These are phyloP conservation scores for Penicillium pulvis DNA, from an alignment of 495 filamentous ascomycete genomes.

Conservation along the genomic window DNA sequence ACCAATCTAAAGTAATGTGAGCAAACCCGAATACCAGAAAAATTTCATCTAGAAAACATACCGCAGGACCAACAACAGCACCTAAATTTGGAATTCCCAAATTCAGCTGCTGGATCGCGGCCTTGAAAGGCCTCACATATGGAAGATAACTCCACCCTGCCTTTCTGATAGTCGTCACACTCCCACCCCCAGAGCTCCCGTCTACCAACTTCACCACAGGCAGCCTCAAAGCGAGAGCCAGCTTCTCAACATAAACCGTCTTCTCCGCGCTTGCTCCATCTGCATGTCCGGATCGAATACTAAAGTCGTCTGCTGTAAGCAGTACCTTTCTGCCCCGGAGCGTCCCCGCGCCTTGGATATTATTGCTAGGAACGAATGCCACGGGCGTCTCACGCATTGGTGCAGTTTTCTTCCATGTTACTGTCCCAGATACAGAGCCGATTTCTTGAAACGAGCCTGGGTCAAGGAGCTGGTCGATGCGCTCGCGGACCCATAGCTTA, in stretches of 20 bases:
- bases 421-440: slow-evolving; percentile 60
- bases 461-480: slow-evolving; percentile 58
- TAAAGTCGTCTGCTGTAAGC: slow-evolving; percentile 65
- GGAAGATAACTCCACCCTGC: slow-evolving; percentile 60
- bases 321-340: slow-evolving; percentile 56
- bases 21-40: neutral
- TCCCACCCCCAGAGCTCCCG: slow-evolving; percentile 62
- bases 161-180: slow-evolving; percentile 58
- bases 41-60: slow-evolving; percentile 20
- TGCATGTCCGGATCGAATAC: slow-evolving; percentile 63
- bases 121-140: slow-evolving; percentile 49
- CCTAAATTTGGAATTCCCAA: slow-evolving; percentile 64
- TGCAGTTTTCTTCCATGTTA: slow-evolving; percentile 55
- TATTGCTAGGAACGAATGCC: slow-evolving; percentile 55
- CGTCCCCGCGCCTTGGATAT: slow-evolving; percentile 52
- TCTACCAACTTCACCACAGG: slow-evolving; percentile 66
- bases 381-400: slow-evolving; percentile 51
- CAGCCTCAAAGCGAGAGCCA: slow-evolving; percentile 50
- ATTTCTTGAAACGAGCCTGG: slow-evolving; percentile 56
- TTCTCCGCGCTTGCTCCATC: slow-evolving; percentile 60
- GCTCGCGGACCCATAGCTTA: slow-evolving; percentile 66
- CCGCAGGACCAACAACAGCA: slow-evolving; percentile 61
- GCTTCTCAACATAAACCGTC: slow-evolving; percentile 61
- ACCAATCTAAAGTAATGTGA: slow-evolving; percentile 46
- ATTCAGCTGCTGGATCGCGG: slow-evolving; percentile 59